Evolutionary conservation across 2,329 filamentous ascomycete species (phyloP).

Genomic region (Fusarium haematococcum): DNA sequence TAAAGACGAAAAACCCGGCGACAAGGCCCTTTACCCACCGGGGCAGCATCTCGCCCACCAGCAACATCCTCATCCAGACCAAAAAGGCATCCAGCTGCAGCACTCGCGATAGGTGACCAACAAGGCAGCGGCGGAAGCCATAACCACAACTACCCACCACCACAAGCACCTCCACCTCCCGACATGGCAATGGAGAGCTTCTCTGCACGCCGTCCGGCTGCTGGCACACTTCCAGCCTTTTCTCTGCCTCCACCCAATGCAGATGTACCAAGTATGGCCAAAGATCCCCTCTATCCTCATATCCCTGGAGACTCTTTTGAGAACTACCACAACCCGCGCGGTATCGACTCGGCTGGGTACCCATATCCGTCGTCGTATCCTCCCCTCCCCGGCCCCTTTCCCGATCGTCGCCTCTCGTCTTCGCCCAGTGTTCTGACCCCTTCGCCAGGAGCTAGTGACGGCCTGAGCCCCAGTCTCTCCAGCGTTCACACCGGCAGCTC

Average conservation of each 20-base stretch:
- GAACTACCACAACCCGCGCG: slow-evolving; percentile 39
- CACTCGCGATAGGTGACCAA: not conserved
- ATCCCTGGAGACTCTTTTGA: slow-evolving; percentile 36
- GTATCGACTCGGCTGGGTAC: slow-evolving; percentile 37
- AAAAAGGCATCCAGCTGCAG: not conserved
- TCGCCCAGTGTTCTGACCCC: slow-evolving; percentile 51
- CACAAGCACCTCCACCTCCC: not conserved
- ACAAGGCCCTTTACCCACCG: not conserved
- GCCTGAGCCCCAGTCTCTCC: slow-evolving; percentile 71
- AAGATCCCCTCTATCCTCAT: slow-evolving; percentile 39
- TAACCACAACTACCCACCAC: not conserved
- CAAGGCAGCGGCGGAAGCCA: not conserved
- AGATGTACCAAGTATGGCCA: slow-evolving; percentile 52
- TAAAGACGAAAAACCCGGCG: not conserved
- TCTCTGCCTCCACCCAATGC: slow-evolving; percentile 51
- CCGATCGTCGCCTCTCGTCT: slow-evolving; percentile 43
- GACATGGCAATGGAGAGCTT: slow-evolving; percentile 50
- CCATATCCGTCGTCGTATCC: slow-evolving; percentile 40
- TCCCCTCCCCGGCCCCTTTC: slow-evolving; percentile 42
- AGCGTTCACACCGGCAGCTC: slow-evolving; percentile 71
- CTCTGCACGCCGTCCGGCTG: slow-evolving; percentile 50
- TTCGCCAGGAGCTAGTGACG: slow-evolving; percentile 66
- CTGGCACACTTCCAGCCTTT: slow-evolving; percentile 50
- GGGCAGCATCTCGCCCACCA: not conserved
- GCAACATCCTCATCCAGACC: not conserved